Base-by-base conservation (phyloP, 257 asterid species). In the Plectranthus barbatus region DNA sequence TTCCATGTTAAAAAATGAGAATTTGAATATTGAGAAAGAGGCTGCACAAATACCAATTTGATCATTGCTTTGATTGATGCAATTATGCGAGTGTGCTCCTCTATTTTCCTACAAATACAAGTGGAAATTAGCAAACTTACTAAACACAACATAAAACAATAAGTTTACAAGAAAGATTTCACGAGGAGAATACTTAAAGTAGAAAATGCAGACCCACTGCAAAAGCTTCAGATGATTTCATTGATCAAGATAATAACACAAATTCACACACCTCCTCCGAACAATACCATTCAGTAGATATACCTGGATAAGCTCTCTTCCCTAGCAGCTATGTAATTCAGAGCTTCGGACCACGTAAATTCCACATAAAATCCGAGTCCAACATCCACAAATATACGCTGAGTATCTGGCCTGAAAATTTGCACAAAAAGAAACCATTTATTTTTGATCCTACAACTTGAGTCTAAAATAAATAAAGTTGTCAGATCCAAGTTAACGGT, bases 341-440 rank as follows among this genome's bases (percentile, higher is more conserved):
- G 74, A 69, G 98, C 98, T 83, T 91, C 98, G 39, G 90, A 75
- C 96, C 96, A 88, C 24, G 95, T 84, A 66, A 91, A 88, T 70
- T 88, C 96, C 74, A 88, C 96, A 40, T 83, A 87, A 72, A 91
- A 91, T 65, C 95, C 96, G 51, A 86, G 92, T 48, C 98, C 95
- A 24, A 84, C 85, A 56, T 91, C 98, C 37, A 91, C 96, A 64
- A 86, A 88, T 75, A 88, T 79, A 75, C 21, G 86, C 26, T 73
- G 81, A 13, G 95, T 87, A 71, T 90, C 86, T 54, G 93, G 95
- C 78, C 96, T 90, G 81, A 63, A 74, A 59, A 58, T 8, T 51
- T 10, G 71, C 13, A 60, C 53, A 64, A 52, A 29, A 41, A 54
- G 36, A 42, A 52, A 21, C 34, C 37, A 44, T 10, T 20, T 56